phyloP scores from a whole-genome alignment of 2,329 filamentous ascomycete species.

The Penicillium sp. region DNA sequence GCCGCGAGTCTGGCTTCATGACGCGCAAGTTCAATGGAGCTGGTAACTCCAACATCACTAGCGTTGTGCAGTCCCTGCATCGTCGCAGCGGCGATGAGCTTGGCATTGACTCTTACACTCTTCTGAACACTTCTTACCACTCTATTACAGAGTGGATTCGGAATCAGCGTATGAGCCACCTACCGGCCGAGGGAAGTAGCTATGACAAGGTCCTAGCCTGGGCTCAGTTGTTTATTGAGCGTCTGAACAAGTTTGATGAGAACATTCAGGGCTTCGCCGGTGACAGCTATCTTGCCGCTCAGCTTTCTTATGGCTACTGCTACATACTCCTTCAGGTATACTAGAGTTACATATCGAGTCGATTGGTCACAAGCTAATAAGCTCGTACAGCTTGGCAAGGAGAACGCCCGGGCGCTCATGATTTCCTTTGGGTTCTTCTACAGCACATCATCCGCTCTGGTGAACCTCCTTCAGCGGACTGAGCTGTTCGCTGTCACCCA shows the following conservation, averaged over 20 bases:
- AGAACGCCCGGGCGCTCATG: slow-evolving; percentile 41
- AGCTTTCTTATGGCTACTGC: slow-evolving; percentile 49
- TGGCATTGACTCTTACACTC: slow-evolving; percentile 26
- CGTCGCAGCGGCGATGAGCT: slow-evolving; percentile 30
- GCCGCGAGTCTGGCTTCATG: slow-evolving; percentile 14
- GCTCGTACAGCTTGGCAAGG: slow-evolving; percentile 18
- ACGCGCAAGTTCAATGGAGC: slow-evolving; percentile 12
- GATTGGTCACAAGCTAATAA: not conserved
- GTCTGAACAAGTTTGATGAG: slow-evolving; percentile 36
- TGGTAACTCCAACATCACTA: slow-evolving; percentile 29
- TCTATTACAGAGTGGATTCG: slow-evolving; percentile 38
- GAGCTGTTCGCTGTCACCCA: slow-evolving; percentile 45
- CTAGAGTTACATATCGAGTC: not conserved
- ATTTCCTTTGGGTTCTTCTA: slow-evolving; percentile 52
- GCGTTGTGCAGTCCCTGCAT: slow-evolving; percentile 29
- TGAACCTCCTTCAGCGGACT: slow-evolving; percentile 46
- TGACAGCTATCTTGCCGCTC: slow-evolving; percentile 41
- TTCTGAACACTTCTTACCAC: slow-evolving; percentile 25
- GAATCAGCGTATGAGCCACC: slow-evolving; percentile 35
- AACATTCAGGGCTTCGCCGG: slow-evolving; percentile 37
- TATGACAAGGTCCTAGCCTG: slow-evolving; percentile 42
- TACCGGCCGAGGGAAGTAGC: slow-evolving; percentile 40
- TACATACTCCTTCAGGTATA: slow-evolving; percentile 47
- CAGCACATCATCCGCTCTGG: slow-evolving; percentile 42
- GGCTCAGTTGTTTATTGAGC: slow-evolving; percentile 39